A percentile compares a stretch with the other conserved stretches of the same genome.
Conservation (phyloP, 164 flowering plant genomes). For the Nymphaea thermarum region DNA sequence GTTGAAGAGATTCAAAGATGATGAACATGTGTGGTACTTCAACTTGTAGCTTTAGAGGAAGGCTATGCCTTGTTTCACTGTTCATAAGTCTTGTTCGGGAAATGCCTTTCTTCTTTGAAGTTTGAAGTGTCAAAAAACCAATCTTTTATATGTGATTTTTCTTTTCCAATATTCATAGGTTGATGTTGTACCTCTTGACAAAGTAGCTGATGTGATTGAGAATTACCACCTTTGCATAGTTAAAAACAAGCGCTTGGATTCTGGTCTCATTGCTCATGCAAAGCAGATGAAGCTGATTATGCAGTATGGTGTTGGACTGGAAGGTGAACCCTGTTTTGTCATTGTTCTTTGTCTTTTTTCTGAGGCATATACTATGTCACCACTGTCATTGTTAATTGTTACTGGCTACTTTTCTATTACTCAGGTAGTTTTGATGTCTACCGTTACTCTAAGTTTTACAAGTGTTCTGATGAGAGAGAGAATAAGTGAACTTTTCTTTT, state of each 20-base stretch:
- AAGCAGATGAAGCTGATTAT: conserved; percentile 68
- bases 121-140: too few relatives aligned
- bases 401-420: too few relatives aligned
- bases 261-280: conserved; percentile 51
- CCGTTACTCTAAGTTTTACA: too few relatives aligned
- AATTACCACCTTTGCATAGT: conserved; percentile 65
- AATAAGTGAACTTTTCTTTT: too few relatives aligned
- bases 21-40: neutral
- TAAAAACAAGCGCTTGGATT: conserved; percentile 42
- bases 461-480: too few relatives aligned
- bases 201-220: conserved; percentile 45
- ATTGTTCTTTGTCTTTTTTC: neutral
- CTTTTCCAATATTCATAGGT: conserved; percentile 31
- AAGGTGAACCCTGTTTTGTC: conserved; percentile 30
- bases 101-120: too few relatives aligned
- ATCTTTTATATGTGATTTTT: too few relatives aligned
- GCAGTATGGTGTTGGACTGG: conserved; percentile 92
- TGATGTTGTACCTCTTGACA: conserved; percentile 55
- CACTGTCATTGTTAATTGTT: too few relatives aligned
- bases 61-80: neutral
- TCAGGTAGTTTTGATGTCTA: too few relatives aligned
- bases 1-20: too few relatives aligned
- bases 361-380: neutral
- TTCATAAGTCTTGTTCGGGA: neutral
- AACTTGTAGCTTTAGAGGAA: neutral